These are phyloP conservation scores for Talaromyces liani DNA, from an alignment of 495 filamentous ascomycete species.

Conservation along the genomic window DNA sequence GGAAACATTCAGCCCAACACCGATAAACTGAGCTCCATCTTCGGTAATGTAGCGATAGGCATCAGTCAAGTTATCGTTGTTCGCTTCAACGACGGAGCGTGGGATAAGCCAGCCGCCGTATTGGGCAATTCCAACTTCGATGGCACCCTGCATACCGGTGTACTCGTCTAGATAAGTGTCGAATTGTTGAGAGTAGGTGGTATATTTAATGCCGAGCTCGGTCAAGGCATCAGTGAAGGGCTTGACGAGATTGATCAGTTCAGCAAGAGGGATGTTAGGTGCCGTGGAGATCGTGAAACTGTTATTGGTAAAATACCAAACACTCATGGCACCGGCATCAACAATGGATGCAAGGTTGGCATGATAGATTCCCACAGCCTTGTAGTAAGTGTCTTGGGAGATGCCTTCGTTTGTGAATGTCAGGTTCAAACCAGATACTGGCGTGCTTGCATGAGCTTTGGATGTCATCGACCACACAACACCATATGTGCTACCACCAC, in stretches of 20 bases:
- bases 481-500: slow-evolving; percentile 59
- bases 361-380: slow-evolving; percentile 32
- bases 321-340: slow-evolving; percentile 43
- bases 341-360: slow-evolving; percentile 31
- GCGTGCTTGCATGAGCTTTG: slow-evolving; percentile 32
- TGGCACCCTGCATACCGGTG: slow-evolving; percentile 19
- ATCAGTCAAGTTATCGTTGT: slow-evolving; percentile 38
- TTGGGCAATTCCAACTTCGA: slow-evolving; percentile 41
- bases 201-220: slow-evolving; percentile 24
- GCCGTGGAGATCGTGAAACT: slow-evolving; percentile 38
- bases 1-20: slow-evolving; percentile 14
- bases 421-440: slow-evolving; percentile 22
- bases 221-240: slow-evolving; percentile 24
- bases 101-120: slow-evolving; percentile 57
- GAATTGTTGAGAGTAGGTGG: slow-evolving; percentile 19
- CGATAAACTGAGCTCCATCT: slow-evolving; percentile 41
- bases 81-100: slow-evolving; percentile 34
- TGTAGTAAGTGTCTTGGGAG: slow-evolving; percentile 31
- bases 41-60: slow-evolving; percentile 31
- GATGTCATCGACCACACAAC: slow-evolving; percentile 51
- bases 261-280: slow-evolving; percentile 22
- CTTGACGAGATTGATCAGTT: slow-evolving; percentile 11
- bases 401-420: slow-evolving; percentile 16
- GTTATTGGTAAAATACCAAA: slow-evolving; percentile 42
- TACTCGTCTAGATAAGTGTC: slow-evolving; percentile 39